Evolutionary conservation across 2,329 filamentous ascomycete species (phyloP), one percentile per base, ranked within the genome.

Genomic region (Fusarium graminum): DNA sequence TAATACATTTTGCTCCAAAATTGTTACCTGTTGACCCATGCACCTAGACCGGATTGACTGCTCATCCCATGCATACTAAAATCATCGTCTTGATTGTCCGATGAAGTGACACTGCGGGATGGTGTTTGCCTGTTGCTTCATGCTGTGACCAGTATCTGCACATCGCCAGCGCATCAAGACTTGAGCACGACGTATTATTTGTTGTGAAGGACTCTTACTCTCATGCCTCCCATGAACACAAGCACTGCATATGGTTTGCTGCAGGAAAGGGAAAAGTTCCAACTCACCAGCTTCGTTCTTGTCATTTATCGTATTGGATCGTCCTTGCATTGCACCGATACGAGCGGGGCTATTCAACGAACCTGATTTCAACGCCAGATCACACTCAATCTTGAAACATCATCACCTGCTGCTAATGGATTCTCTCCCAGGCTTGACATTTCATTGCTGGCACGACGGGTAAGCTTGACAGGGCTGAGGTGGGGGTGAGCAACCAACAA

Each of bases 91-190:
- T 51, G 40, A 22, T 38, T 36, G 41, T 42, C 30, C 41, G 40
- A 64, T 47, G 42, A 36, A 42, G 64, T 61, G 34, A 56, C 64
- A 67, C 64, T 32, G 39, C 36, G 13, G 32, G 9, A 14, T 49
- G 47, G 52, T 46, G 51, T 62, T 57, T 65, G 46, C 43, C 38
- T 42, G 53, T 41, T 55, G 39, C 34, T 50, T 50, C 50, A 57
- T 57, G 63, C 32, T 50, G 45, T 65, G 61, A 38, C 49, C 29
- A 19, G 41, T 39, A 40, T 60, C 47, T 50, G 50, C 36, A 67
- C 34, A 60, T 60, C 36, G 64, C 64, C 64, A 68, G 32, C 64
- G 30, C 64, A 67, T 67, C 51, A 63, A 63, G 22, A 29, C 44
- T n/a, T 42, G 28, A 63, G n/a, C 36, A 42, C 29, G 25, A 29